Base-by-base conservation (phyloP, 2,329 filamentous ascomycete species). In the Colletotrichum melonis region DNA sequence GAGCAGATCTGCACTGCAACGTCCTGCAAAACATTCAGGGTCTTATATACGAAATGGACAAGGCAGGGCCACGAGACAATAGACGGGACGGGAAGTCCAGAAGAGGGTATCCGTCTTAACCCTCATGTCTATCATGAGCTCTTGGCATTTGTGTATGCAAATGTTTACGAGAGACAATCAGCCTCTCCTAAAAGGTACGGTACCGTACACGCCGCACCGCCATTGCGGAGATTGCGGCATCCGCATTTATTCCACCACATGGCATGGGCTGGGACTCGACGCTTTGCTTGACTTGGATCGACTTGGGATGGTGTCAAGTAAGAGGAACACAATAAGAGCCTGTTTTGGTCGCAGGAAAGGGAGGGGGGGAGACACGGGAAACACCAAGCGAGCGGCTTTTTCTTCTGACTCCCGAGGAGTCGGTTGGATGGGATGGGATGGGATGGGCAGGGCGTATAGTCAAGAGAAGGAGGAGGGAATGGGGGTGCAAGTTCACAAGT, bases 191-290 rank as follows among this genome's bases (percentile, higher is more conserved):
- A 55, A 54, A 32, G 42, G 46, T 38, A 56, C 55, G 42, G 57
- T 58, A 22, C 67, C 24, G 52, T 46, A 68, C n/a, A 42, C 57
- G 49, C 38, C 38, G 49, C 16, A 26, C 59, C 46, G 56, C 30
- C 54, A 28, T 46, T 24, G 56, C 63, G 72, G 72, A 74, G 6
- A 72, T 63, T 74, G 52, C 63, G 68, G 68, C 68, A 66, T 63
- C 68, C 52, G 67, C 72, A 74, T 32, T 32, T 72, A 54, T 35
- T 5, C 60, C 22, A 74, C 64, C 60, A 73, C 69, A 72, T 68
- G 69, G 60, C 67, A 73, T 57, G 70, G 49, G 46, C 60, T 70
- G 70, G 54, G 60, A 54, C 28, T 54, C 42, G 60, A 65, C 67
- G 60, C 70, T 65, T 73, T 55, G 70, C 70, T 70, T 62, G 60